Evolutionary conservation across 139 green algal species (phyloP).

Genomic region (Tetraselmis chui): DNA sequence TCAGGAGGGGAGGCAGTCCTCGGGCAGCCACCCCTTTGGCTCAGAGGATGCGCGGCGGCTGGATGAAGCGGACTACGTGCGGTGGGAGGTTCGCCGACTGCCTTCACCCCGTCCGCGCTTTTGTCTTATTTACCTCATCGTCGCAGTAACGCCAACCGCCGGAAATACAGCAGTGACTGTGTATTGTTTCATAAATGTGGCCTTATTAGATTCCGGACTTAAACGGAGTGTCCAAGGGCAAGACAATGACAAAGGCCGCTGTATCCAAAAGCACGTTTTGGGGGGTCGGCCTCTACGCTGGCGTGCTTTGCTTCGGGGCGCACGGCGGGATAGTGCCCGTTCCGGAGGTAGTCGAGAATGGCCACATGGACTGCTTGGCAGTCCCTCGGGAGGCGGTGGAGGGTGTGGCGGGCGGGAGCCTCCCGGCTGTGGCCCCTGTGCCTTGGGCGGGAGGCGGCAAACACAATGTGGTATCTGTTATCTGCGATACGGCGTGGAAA

Average conservation of each 20-base stretch:
- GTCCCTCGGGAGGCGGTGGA: not conserved
- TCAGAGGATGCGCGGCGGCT: not conserved
- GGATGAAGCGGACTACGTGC: not conserved
- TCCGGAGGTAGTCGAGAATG: not conserved
- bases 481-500: not conserved
- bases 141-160: too few relatives aligned
- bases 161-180: too few relatives aligned
- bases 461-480: not conserved
- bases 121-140: not conserved
- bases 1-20: not conserved
- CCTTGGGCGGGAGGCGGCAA: not conserved
- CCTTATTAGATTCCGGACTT: not conserved
- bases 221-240: not conserved
- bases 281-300: not conserved
- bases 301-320: not conserved
- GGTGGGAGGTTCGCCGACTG: not conserved
- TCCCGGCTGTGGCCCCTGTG: not conserved
- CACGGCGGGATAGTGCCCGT: not conserved
- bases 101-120: not conserved
- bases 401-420: not conserved
- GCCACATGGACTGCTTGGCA: not conserved
- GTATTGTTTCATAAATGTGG: not conserved
- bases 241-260: not conserved
- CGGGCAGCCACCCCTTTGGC: not conserved
- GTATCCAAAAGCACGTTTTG: not conserved